Evolutionary conservation across 192 early-diverging fungal species (phyloP), one percentile per base, ranked within the genome.

Genomic region (Gamsiella multidivaricata): DNA sequence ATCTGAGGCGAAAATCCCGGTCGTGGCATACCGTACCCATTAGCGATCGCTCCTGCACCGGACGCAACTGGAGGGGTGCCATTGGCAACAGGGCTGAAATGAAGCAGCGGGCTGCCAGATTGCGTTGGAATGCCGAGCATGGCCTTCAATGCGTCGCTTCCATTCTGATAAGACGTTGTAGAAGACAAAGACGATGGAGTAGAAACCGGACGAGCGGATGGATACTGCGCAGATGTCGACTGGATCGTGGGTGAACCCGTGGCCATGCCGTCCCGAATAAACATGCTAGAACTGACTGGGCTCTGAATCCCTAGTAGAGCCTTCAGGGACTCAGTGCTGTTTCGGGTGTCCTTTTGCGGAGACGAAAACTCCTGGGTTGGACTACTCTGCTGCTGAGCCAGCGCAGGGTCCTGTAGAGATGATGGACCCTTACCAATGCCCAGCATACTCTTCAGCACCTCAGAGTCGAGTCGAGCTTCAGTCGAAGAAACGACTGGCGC

Each of bases 391-490:
- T 37, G 26, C 23, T 61, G 64, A 37, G 52, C 11, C 10, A 37
- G 41, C 0, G 60, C 25, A 18, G 61, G 25, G 18, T 68, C 42
- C 3, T 54, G 66, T 25, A 59, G 45, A 4, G 46, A 51, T 9
- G 47, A 26, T 18, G 50, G 18, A 1, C 45, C 5, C 22, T 51
- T 61, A 4, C 79, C 79, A n/a, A 81, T 81, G 0, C 79, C 79
- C 26, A 81, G 56, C 79, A 81, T 70, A 36, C 54, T 67, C 54
- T 81, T 81, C 61, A 81, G 53, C 12, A 69, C 31, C 5, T 72
- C 53, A 0, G 79, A 72, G 37, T 72, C 79, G 17, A 25, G 33
- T 12, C 54, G 70, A 28, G 79, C 69, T 17, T 51, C 59, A 15
- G 61, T 42, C 1, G 79, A 34, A 31, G 68, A 58, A 39, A 65